phyloP scores from a whole-genome alignment of 805 yeast species.

The Candida adriatica region DNA sequence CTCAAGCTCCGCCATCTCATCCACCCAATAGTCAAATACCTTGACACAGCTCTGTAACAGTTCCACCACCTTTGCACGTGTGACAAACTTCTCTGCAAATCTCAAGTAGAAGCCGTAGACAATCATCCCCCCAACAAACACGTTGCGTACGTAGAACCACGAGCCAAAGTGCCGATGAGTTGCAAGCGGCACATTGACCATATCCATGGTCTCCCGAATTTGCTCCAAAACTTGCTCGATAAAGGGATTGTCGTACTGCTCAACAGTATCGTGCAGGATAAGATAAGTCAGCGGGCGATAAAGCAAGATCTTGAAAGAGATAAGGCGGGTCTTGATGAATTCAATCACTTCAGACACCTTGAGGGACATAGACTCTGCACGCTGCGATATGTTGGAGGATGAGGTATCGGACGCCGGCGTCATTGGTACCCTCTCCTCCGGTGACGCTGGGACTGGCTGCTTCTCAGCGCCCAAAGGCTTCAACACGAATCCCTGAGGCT shows the following conservation, averaged over 20 bases:
- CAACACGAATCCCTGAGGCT: conserved; percentile 19
- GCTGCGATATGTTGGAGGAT: conserved; percentile 8
- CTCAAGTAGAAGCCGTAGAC: conserved; percentile 10
- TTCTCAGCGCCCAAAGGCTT: conserved; percentile 3
- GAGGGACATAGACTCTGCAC: conserved; percentile 4
- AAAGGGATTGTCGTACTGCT: conserved; percentile 10
- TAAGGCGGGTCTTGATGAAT: conserved; percentile 19
- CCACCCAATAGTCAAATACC: conserved; percentile 18
- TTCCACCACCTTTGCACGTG: conserved; percentile 7
- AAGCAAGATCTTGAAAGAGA: conserved; percentile 15
- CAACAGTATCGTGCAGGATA: conserved; percentile 13
- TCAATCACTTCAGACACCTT: conserved; percentile 18
- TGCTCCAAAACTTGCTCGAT: conserved; percentile 14
- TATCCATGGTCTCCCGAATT: conserved; percentile 14
- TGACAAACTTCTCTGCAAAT: conserved; percentile 6
- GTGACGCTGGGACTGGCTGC: background rate
- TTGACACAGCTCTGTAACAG: conserved; percentile 5
- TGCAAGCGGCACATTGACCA: conserved; percentile 18
- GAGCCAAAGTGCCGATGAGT: conserved; percentile 23
- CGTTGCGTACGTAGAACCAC: conserved; percentile 20
- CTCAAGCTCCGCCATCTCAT: conserved; percentile 15
- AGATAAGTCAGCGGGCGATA: conserved; percentile 18
- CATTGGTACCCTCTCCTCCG: conserved; percentile 4
- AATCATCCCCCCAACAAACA: conserved; percentile 7
- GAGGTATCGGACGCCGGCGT: conserved; percentile 12